Base-by-base conservation (phyloP, 345 rosid genomes). In the Linum lewisii region DNA sequence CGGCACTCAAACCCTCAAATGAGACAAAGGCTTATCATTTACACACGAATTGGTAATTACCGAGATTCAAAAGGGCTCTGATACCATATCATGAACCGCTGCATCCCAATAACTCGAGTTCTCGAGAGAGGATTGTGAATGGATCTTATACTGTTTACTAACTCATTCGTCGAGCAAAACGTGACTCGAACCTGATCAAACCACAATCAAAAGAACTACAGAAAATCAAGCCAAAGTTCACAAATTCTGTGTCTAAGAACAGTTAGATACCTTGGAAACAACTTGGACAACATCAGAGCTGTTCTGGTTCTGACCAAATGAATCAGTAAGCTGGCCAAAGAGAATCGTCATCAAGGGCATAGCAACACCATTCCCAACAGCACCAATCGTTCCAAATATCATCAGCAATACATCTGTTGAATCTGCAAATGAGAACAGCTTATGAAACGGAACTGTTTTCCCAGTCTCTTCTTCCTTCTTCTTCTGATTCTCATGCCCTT, bases 401-500 rank as follows among this genome's bases (percentile, higher is more conserved):
- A 88, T 91, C 78, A 91, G 63, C 45, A 75, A 34, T 34, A 63
- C 9, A 68, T 91, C 98, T 9, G 42, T 65, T 0, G 87, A 73
- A 73, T 88, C 90, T 23, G 95, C 90, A 67, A 91, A 91, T 0
- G 81, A 69, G 68, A 91, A 91, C 21, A 91, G 78, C 79, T 86
- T 86, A 70, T 71, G 68, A 66, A 85, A 88, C 0, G 96, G 83
- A 56, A 90, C 91, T 21, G 84, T 69, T 25, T 78, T 66, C 0
- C 67, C 57, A 64, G 81, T 81, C 79, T 80, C n/a, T 69, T 61
- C 73, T 79, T 74, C 24, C 51, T 47, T 65, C 69, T 52, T 53
- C 74, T 26, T 66, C 60, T 37, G n/a, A n/a, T 50, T 72, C 67
- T 69, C 78, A 42, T 29, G 76, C 70, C 72, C n/a, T n/a, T n/a